Percentiles rank a stretch among this genome's conserved stretches.
These are phyloP conservation scores for Pseudophaeomoniella oleicola DNA, from an alignment of 2,329 filamentous ascomycete species.

Conservation along the genomic window DNA sequence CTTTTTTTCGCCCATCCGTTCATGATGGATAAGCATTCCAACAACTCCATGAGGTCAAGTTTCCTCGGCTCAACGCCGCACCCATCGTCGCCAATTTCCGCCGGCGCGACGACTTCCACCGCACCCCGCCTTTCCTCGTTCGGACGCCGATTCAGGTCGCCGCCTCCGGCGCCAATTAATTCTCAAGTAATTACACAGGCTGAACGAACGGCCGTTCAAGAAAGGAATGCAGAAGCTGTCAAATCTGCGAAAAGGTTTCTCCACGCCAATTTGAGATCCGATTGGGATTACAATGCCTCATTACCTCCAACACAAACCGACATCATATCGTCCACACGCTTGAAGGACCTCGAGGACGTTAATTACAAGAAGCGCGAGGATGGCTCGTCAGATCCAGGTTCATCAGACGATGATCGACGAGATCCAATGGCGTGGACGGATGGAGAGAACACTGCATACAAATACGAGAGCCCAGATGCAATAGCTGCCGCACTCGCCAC, in stretches of 20 bases:
- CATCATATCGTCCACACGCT: background rate
- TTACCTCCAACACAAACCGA: background rate
- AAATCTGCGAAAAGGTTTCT: constrained; percentile 9
- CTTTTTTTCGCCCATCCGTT: too few relatives aligned
- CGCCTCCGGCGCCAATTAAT: background rate
- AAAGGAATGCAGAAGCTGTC: constrained; percentile 5
- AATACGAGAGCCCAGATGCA: constrained; percentile 25
- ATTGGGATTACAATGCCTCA: constrained; percentile 12
- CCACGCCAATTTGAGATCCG: constrained; percentile 8
- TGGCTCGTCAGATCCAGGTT: constrained; percentile 9
- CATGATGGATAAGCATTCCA: background rate
- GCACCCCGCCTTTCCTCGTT: background rate
- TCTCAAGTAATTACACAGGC: background rate
- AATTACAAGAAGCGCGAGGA: constrained; percentile 10
- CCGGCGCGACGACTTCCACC: background rate
- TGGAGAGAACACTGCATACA: constrained; percentile 15
- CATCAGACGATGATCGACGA: constrained; percentile 1
- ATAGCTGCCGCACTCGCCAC: constrained; percentile 27
- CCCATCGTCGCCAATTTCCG: background rate
- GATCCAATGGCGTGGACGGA: constrained; percentile 2
- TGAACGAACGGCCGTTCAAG: background rate
- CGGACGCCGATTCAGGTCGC: background rate
- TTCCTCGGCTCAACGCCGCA: background rate
- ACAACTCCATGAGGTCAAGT: background rate
- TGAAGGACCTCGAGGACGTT: constrained; percentile 1